Conservation (phyloP, 2,329 filamentous ascomycete species). For the Microdochium paspali region DNA sequence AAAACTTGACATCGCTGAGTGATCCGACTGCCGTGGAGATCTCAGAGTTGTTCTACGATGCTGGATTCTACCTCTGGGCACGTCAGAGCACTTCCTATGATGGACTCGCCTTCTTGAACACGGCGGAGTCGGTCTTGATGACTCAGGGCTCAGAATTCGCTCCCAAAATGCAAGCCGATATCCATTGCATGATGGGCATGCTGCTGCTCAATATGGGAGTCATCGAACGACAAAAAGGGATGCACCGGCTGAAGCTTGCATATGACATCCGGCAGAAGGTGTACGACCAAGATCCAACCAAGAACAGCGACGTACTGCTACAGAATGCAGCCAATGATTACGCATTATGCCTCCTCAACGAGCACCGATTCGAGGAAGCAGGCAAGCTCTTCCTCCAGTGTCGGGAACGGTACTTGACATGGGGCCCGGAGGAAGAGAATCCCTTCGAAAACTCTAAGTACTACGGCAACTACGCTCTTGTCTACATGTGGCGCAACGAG, state of each 20-base stretch:
- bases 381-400: conserved; percentile 5
- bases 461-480: conserved; percentile 7
- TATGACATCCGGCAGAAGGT: conserved; percentile 5
- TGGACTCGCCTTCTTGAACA: conserved; percentile 5
- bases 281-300: conserved; percentile 1
- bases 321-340: conserved; percentile 10
- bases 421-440: conserved; percentile 7
- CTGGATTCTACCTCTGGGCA: conserved; percentile 8
- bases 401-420: conserved; percentile 5
- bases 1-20: not conserved
- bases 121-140: conserved; percentile 7
- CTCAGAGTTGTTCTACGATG: conserved; percentile 8
- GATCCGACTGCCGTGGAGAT: conserved; percentile 3
- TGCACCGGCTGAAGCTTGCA: conserved; percentile 3
- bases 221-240: not conserved
- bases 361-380: conserved; percentile 9
- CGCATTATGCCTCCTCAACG: conserved; percentile 7
- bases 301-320: conserved; percentile 6
- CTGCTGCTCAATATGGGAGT: not conserved
- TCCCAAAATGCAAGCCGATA: conserved; percentile 6
- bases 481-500: conserved; percentile 5
- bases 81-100: conserved; percentile 3
- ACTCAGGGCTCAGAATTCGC: conserved; percentile 1
- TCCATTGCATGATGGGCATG: conserved; percentile 8
- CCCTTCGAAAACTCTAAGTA: conserved; percentile 13